A percentile compares a stretch with the other conserved stretches of the same genome.
phyloP scores from a whole-genome alignment of 2,329 filamentous ascomycete genomes.

The Cadophora gregata region DNA sequence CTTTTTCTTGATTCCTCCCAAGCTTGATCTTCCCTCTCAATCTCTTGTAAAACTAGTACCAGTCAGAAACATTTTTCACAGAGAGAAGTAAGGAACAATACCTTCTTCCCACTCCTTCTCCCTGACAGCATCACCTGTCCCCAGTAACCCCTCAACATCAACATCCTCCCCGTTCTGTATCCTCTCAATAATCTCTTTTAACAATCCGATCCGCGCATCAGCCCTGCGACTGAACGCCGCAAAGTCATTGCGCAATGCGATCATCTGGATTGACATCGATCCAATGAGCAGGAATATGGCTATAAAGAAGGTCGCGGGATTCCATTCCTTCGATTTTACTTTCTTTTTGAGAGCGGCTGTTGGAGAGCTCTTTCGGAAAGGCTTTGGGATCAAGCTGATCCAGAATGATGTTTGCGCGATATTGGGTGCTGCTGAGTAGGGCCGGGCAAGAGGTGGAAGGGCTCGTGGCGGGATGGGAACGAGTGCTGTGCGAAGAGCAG shows the following conservation, averaged over 20 bases:
- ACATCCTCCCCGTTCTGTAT: constrained; percentile 77
- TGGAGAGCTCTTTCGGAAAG: constrained; percentile 56
- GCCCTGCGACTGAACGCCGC: constrained; percentile 75
- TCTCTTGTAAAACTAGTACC: constrained; percentile 64
- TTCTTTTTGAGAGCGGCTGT: constrained; percentile 47
- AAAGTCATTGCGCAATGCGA: constrained; percentile 79
- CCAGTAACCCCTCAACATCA: constrained; percentile 82
- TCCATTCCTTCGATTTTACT: constrained; percentile 69
- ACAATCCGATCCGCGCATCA: constrained; percentile 76
- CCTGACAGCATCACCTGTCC: constrained; percentile 74
- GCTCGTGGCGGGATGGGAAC: constrained; percentile 26
- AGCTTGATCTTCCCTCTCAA: constrained; percentile 66
- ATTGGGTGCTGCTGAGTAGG: constrained; percentile 48
- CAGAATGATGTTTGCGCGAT: constrained; percentile 58
- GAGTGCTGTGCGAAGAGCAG: constrained; percentile 35
- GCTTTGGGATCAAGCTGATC: constrained; percentile 72
- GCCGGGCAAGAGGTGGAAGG: constrained; percentile 22
- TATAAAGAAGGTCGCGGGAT: constrained; percentile 83
- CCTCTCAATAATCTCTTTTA: constrained; percentile 77
- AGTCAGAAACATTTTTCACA: constrained; percentile 16
- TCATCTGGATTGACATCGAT: constrained; percentile 93
- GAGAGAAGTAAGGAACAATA: constrained; percentile 48
- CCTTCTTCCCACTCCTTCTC: constrained; percentile 91
- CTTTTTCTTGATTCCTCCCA: constrained; percentile 44
- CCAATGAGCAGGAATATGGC: constrained; percentile 86